Conservation (phyloP, 177 flowering plant species). For the Vitis hybrid region DNA sequence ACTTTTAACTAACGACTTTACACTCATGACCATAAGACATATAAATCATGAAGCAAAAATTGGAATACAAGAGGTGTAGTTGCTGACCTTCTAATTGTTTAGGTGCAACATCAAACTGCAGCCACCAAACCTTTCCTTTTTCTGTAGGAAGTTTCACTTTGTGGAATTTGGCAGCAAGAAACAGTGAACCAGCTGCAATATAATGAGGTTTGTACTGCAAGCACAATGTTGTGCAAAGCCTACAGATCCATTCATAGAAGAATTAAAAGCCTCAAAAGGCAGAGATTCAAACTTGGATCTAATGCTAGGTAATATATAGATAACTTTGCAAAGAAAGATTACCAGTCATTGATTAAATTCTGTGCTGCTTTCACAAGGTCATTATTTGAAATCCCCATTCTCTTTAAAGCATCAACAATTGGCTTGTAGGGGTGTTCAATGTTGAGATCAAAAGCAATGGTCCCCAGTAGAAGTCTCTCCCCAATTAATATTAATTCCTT, state of each 20-base stretch:
- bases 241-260: constrained; percentile 22
- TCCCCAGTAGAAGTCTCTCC: constrained; percentile 49
- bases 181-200: constrained; percentile 69
- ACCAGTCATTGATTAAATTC: constrained; percentile 78
- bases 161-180: constrained; percentile 58
- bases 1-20: neutral
- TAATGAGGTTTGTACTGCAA: constrained; percentile 68
- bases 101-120: constrained; percentile 60
- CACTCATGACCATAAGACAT: neutral
- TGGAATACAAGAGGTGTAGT: neutral
- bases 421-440: constrained; percentile 63
- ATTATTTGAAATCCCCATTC: constrained; percentile 31
- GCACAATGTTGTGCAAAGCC: constrained; percentile 60
- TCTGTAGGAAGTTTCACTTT: constrained; percentile 52
- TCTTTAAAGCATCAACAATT: constrained; percentile 57
- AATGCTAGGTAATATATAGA: neutral
- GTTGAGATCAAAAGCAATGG: constrained; percentile 59
- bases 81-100: constrained; percentile 52
- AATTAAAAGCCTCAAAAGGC: neutral
- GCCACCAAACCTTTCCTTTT: constrained; percentile 58
- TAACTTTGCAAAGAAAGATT: constrained; percentile 1
- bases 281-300: neutral
- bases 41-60: neutral
- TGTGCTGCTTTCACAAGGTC: constrained; percentile 54
- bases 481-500: constrained; percentile 46